Evolutionary conservation across 208 protist species (phyloP), one percentile per base, ranked within the genome.

Genomic region (Trypanosoma mega): DNA sequence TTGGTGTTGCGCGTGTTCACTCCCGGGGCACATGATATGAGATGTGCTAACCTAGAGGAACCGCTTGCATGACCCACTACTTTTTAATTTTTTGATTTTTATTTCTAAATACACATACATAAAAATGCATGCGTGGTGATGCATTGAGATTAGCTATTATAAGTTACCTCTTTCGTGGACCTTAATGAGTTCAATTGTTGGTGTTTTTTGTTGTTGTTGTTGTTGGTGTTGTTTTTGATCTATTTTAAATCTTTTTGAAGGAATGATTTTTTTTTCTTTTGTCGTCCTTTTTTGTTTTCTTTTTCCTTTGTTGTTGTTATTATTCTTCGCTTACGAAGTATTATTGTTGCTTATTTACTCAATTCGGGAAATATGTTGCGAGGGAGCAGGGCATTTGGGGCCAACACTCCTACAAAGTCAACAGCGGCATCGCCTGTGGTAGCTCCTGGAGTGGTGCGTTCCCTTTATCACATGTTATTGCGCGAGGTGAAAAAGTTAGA

Each of bases 381-480:
- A 8, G 27, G 53, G 21, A 41, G 63, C 37, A 43, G 34, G 31
- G 26, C 27, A 4, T 29, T 37, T 18, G 24, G 24, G 21, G 16
- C 34, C n/a, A 43, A 8, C 16, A 20, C 63, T 14, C 21, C 16
- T 16, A 50, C 39, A 18, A 77, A 73, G 59, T 36, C 45, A n/a
- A 29, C 27, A 2, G 23, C 33, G 20, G 60, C 62, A 0, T 56
- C 74, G 3, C 80, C 85, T 4, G 72, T 66, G 0, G 48, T 92
- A 3, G 76, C 86, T 0, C 82, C 86, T 1, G 73, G 71, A 31
- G 80, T 93, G 2, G 43, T 87, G 29, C 80, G 80, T 16, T 87
- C 80, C 14, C 66, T 93, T 7, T 93, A 93, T 62, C 79, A 80
- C 6, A 74, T 78, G 30, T 72, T 93, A 11, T 85, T 80, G 55